Evolutionary conservation across 371 early-diverging fungal species (phyloP), one percentile per base, ranked within the genome.

Genomic region (Funneliformis caledonium): DNA sequence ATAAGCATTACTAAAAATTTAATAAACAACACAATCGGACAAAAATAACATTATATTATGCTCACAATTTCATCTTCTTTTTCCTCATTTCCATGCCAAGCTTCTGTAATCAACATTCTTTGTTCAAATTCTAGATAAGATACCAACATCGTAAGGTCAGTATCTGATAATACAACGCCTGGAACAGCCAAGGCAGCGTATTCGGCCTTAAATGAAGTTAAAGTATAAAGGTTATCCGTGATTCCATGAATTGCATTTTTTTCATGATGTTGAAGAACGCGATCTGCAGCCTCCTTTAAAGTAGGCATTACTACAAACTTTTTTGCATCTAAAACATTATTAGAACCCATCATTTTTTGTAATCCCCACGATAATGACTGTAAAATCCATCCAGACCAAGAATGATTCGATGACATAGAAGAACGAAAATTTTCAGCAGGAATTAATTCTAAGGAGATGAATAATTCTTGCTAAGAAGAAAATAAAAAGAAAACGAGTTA

Each of bases 331-430:
- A 26, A 45, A 45, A 48, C 16, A 48, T 48, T 64, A 26, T 31
- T 45, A n/a, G 62, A 59, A 6, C 65, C 45, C n/a, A n/a, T 48
- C 4, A 65, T 6, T 10, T 64, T 59, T 65, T 77, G 61, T 16
- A 56, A 10, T 56, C 61, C 22, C 76, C 76, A 76, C 14, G 3
- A 59, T 22, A 77, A 64, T 22, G 77, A 65, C 0, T 62, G 16
- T 22, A 65, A 31, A 16, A 65, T 47, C 77, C 77, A 77, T 2
- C 65, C 45, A n/a, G 48, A 26, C 77, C 77, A 77, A n/a, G 61
- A 59, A 42, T 61, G 61, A 33, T 43, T 73, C 26, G n/a, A 43
- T 61, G 26, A 12, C 56, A 19, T 56, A 6, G 19, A 19, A 48
- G 64, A 37, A n/a, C n/a, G 48, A 50, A 65, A 77, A 12, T 62